Percentiles rank a stretch among this genome's conserved stretches.
Conservation (phyloP, 495 filamentous ascomycete species). For the Cairneyella variabilis region DNA sequence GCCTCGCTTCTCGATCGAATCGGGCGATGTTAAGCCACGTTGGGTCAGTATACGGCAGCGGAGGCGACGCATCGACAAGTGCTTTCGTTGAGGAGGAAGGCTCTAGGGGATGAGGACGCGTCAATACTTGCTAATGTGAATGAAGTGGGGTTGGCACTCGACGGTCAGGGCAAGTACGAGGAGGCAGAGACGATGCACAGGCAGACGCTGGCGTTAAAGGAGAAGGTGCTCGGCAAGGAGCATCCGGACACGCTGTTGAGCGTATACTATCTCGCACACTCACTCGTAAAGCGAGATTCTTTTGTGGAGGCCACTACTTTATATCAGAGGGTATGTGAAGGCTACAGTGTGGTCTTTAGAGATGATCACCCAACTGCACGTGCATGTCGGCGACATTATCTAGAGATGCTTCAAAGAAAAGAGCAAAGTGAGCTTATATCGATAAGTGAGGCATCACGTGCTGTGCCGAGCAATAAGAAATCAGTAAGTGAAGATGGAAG, state of each 20-base stretch:
- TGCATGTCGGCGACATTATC: conserved; percentile 12
- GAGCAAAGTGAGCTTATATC: conserved; percentile 8
- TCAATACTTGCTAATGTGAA: conserved; percentile 4
- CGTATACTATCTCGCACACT: conserved; percentile 6
- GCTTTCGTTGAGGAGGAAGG: conserved; percentile 2
- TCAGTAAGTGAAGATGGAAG: conserved; percentile 10
- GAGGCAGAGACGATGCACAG: too few species aligned
- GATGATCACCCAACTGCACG: conserved; percentile 12
- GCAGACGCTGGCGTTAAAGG: too few species aligned
- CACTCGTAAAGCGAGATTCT: neutral
- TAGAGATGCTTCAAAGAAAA: conserved; percentile 17
- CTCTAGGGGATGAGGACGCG: conserved; percentile 16
- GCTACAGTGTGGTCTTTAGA: conserved; percentile 1
- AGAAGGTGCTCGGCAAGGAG: too few species aligned
- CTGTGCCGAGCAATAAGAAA: conserved; percentile 13
- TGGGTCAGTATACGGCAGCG: conserved; percentile 8
- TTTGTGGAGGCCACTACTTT: conserved; percentile 3
- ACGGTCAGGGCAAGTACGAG: too few species aligned
- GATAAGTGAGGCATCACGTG: conserved; percentile 10
- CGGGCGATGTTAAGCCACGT: conserved; percentile 4
- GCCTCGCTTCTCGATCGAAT: conserved; percentile 12
- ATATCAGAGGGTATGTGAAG: conserved; percentile 4
- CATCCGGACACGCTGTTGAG: conserved; percentile 4
- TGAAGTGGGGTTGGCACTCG: too few species aligned
- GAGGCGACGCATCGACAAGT: conserved; percentile 8